Evolutionary conservation across 73 alveolate genomes (phyloP), one percentile per base, ranked within the genome.

Genomic region (Paramecium primaurelia): DNA sequence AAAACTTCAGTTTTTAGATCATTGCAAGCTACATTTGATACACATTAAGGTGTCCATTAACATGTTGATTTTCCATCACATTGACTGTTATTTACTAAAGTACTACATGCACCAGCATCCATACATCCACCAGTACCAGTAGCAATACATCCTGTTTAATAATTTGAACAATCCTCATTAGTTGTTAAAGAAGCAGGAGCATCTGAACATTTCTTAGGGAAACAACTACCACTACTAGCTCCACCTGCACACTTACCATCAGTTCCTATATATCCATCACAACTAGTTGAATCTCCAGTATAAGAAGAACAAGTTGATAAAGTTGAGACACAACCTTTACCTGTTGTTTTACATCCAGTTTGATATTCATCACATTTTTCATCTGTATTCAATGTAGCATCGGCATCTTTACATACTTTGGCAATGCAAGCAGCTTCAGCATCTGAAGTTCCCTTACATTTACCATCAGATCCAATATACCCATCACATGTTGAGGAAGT

Each of bases 321-420:
- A 14, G 91, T 80, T 0, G 91, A 30, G 2, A 42, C 26, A 42
- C 91, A 80, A 18, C 91, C 91, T 26, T 42, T 49, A 18, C 91
- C 91, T 20, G 91, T 80, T 80, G 91, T 80, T 18, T 44, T 47
- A 80, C 91, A 80, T 25, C 73, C 73, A 32, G 38, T 49, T 22
- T 45, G 26, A 80, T 44, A 80, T 1, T 59, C 75, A n/a, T 40
- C 36, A 47, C 91, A 80, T 12, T 22, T 64, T 16, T 25, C 91
- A 80, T 80, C 75, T 4, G 77, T 80, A 38, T 22, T 26, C 71
- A 49, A 25, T n/a, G 91, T 20, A 26, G 71, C 30, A 25, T 40
- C 49, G 26, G 87, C 87, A 40, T 47, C 91, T 10, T 22, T 80
- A 45, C 91, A 80, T 2, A 45, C 47, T 7, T 45, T 80, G 3